These are phyloP conservation scores for Lasiodiplodia theobromae DNA, from an alignment of 2,329 filamentous ascomycete genomes.

Conservation along the genomic window DNA sequence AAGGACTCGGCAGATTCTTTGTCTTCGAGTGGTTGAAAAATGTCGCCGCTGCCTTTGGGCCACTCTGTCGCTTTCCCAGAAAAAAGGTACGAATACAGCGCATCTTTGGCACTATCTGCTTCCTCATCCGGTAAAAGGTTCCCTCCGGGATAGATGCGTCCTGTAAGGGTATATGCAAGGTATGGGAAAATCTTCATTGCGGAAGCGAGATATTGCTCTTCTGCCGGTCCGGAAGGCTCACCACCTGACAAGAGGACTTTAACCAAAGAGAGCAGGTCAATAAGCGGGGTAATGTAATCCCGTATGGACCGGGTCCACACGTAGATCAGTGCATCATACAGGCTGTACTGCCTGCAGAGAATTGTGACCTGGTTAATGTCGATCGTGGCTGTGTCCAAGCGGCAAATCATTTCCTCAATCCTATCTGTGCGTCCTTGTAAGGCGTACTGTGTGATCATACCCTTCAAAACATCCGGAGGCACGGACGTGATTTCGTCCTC, in stretches of 20 bases:
- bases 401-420: constrained; percentile 92
- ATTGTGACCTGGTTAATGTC: constrained; percentile 93
- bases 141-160: constrained; percentile 89
- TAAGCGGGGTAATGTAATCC: constrained; percentile 90
- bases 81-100: constrained; percentile 93
- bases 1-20: constrained; percentile 72
- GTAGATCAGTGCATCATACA: constrained; percentile 96
- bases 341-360: constrained; percentile 86
- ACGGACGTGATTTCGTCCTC: constrained; percentile 76
- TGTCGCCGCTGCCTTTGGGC: constrained; percentile 69
- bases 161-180: constrained; percentile 87
- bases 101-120: constrained; percentile 79
- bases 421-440: constrained; percentile 75
- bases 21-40: constrained; percentile 61
- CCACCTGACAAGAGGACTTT: constrained; percentile 63
- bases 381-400: constrained; percentile 87
- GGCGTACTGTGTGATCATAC: constrained; percentile 82
- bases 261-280: constrained; percentile 76
- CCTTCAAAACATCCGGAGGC: constrained; percentile 85
- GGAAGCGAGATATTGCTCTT: constrained; percentile 70
- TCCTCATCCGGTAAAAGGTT: constrained; percentile 74
- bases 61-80: constrained; percentile 79
- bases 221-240: constrained; percentile 61
- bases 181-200: constrained; percentile 95
- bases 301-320: constrained; percentile 92